Evolutionary conservation across 495 filamentous ascomycete species (phyloP), one percentile per base, ranked within the genome.

Genomic region (Chaetomidium leptoderma): DNA sequence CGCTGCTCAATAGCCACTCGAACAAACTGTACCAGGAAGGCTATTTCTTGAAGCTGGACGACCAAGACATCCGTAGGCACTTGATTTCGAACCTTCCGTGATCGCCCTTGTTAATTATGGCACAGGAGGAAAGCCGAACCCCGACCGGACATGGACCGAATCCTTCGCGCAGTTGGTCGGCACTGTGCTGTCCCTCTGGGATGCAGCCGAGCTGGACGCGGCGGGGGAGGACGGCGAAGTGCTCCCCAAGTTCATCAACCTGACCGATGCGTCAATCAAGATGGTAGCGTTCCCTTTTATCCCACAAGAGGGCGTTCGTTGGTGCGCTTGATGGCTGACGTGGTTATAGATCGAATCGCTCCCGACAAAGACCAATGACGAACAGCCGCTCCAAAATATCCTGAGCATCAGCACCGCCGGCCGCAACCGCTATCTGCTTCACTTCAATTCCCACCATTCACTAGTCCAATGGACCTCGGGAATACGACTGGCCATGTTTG

Each of bases 11-110:
- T 72, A 95, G 87, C 70, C 95, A 97, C 72, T 84, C 83, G 11
- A 97, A 96, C 70, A 98, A 97, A 74, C 76, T 97, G 46, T 98
- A 97, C 69, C 90, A 96, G 44, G 93, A 98, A 73, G 93, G 93
- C 14, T 98, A 97, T 68, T 97, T 98, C 59, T 68, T 98, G 64
- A 98, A 97, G 70, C 71, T 97, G 42, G 92, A 95, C 71, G 93
- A 98, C 67, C 79, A 96, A 57, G 93, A 97, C 71, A 84, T 82
- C 39, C 83, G 92, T 96, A 80, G 53, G 88, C 81, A 33, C 29
- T 19, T 48, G 5, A 40, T 23, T 26, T 29, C 19, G 23, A 26
- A n/a, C 10, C 17, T n/a, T 37, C 24, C 45, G 40, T 45, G 27
- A 27, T 48, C n/a, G 49, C n/a, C 19, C 21, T 49, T 60, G 47